Percentiles rank a stretch among this genome's conserved stretches.
phyloP scores from a whole-genome alignment of 1,284 basidiomycete species.

The Ustilago lituana region DNA sequence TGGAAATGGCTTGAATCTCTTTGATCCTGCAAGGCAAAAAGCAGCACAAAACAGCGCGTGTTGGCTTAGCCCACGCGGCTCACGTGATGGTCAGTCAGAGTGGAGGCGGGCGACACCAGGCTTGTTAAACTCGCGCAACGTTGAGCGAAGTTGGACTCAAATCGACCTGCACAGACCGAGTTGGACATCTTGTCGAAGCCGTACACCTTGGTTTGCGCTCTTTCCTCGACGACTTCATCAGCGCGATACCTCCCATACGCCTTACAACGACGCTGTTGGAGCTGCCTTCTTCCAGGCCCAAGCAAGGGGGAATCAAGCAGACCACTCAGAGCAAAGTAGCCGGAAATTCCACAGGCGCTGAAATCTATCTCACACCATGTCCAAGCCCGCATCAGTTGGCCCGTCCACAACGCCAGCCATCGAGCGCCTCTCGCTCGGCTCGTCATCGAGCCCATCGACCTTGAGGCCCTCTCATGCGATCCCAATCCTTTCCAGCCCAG shows the following conservation, averaged over 20 bases:
- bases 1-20: not conserved
- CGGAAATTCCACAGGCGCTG: too few species aligned
- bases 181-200: not conserved
- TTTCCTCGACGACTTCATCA: too few species aligned
- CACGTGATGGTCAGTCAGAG: constrained; percentile 30
- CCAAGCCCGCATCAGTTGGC: constrained; percentile 13
- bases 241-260: too few species aligned
- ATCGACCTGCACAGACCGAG: constrained; percentile 1
- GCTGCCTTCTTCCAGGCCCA: too few species aligned
- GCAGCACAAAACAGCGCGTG: constrained; percentile 32
- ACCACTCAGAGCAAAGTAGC: too few species aligned
- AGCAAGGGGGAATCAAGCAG: too few species aligned
- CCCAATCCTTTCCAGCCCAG: constrained; percentile 18
- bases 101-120: constrained; percentile 16
- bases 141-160: not conserved
- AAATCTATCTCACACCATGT: constrained; percentile 26
- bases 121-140: constrained; percentile 15
- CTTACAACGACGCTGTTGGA: too few species aligned
- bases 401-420: constrained; percentile 17
- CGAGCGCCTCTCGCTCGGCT: constrained; percentile 40
- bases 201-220: too few species aligned
- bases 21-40: too few species aligned
- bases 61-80: constrained; percentile 30
- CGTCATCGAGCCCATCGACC: constrained; percentile 14
- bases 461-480: constrained; percentile 40